These are phyloP conservation scores for Cystoisospora suis DNA, from an alignment of 169 alveolate species.

Conservation along the genomic window DNA sequence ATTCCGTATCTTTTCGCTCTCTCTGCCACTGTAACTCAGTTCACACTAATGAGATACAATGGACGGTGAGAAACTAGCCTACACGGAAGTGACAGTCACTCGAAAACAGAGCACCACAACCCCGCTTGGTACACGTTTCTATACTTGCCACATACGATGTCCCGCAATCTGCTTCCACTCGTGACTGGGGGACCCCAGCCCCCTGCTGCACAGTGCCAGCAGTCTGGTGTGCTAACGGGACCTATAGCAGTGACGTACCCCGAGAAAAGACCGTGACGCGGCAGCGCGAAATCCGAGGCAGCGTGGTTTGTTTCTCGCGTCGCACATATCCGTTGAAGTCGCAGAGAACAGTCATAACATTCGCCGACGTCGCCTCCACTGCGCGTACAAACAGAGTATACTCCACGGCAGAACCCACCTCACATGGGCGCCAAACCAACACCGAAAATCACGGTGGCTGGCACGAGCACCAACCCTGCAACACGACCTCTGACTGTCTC, in stretches of 20 bases:
- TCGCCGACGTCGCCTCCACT: constrained; percentile 76
- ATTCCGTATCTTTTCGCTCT: no score
- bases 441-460: background rate
- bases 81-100: no score
- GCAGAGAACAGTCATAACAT: constrained; percentile 81
- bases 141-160: no score
- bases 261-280: constrained; percentile 77
- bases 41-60: no score
- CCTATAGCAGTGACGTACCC: no score
- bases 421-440: background rate
- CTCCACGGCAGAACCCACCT: background rate
- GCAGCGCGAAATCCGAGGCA: constrained; percentile 74
- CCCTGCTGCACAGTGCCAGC: no score
- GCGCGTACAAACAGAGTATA: no score
- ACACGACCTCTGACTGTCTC: no score
- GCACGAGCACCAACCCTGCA: background rate
- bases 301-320: constrained; percentile 73
- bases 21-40: no score
- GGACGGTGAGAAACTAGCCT: no score
- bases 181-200: background rate
- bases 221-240: background rate
- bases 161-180: background rate
- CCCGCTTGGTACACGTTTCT: no score
- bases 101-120: no score
- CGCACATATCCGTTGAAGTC: constrained; percentile 83